A percentile compares a stretch with the other conserved stretches of the same genome.
Conservation (phyloP, 2,329 filamentous ascomycete genomes). For the Xylaria sp. region DNA sequence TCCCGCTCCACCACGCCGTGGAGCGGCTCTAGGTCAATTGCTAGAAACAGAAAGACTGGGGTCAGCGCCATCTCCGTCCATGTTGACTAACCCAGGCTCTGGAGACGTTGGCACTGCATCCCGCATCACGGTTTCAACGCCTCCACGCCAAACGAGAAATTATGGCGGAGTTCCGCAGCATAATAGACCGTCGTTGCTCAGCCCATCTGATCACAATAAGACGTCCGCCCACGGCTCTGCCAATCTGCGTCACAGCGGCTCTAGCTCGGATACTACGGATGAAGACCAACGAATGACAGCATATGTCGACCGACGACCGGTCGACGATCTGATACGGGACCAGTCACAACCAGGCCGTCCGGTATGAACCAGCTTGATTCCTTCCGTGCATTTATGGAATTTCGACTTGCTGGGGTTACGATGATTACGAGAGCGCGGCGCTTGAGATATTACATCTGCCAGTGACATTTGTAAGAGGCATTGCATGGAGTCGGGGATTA, state of each 20-base stretch:
- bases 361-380: constrained; percentile 22
- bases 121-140: constrained; percentile 25
- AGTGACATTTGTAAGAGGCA: constrained; percentile 26
- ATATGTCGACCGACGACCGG: constrained; percentile 41
- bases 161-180: constrained; percentile 35
- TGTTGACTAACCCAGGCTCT: constrained; percentile 10
- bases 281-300: constrained; percentile 38
- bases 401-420: constrained; percentile 23
- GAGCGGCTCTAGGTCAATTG: constrained; percentile 66
- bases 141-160: constrained; percentile 32
- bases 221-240: constrained; percentile 29
- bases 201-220: constrained; percentile 39
- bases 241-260: constrained; percentile 33
- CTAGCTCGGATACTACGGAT: constrained; percentile 22
- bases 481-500: constrained; percentile 34
- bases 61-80: constrained; percentile 26
- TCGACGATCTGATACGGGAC: constrained; percentile 43
- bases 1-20: constrained; percentile 69
- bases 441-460: constrained; percentile 25
- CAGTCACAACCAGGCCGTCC: constrained; percentile 29
- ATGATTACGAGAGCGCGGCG: constrained; percentile 37
- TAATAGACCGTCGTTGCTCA: constrained; percentile 34
- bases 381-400: constrained; percentile 13
- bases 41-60: constrained; percentile 63
- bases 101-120: constrained; percentile 33